Percentiles rank a stretch among this genome's conserved stretches.
Evolutionary conservation across 108 stramenopile species (phyloP).

Genomic region (Stephanodiscus minutulus): DNA sequence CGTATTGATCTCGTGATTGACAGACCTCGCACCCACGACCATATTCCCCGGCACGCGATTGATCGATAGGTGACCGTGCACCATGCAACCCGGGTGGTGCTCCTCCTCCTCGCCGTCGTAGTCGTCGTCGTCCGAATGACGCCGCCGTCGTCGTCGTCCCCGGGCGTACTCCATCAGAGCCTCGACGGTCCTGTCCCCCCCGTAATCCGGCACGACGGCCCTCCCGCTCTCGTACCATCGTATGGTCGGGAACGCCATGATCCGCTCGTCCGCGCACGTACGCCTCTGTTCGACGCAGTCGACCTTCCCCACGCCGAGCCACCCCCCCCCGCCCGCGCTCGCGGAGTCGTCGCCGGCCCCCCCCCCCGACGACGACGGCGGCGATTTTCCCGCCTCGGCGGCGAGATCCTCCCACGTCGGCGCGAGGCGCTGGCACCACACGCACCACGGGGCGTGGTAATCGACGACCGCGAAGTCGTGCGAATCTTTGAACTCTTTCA

Average conservation of each 20-base stretch:
- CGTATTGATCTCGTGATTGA: conserved; percentile 89
- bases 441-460: conserved; percentile 91
- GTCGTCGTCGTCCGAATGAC: conserved; percentile 43
- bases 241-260: conserved; percentile 82
- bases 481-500: conserved; percentile 53
- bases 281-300: conserved; percentile 86
- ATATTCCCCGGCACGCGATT: conserved; percentile 98
- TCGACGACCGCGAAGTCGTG: conserved; percentile 85
- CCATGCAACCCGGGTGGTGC: conserved; percentile 88
- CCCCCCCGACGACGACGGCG: background rate
- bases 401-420: conserved; percentile 97
- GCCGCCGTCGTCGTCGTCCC: conserved; percentile 44
- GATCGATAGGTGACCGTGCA: conserved; percentile 82
- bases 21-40: conserved; percentile 94
- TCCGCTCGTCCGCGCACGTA: conserved; percentile 60
- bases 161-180: conserved; percentile 71
- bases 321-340: background rate
- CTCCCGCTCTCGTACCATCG: conserved; percentile 57
- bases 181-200: conserved; percentile 88
- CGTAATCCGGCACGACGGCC: conserved; percentile 65
- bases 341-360: background rate
- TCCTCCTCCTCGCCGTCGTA: conserved; percentile 56
- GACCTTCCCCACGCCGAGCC: conserved; percentile 83
- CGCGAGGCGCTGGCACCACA: conserved; percentile 94
- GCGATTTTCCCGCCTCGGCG: conserved; percentile 47